A percentile compares a stretch with the other conserved stretches of the same genome.
Evolutionary conservation across 768 basidiomycete species (phyloP).

Genomic region (Tulasnella sp.): DNA sequence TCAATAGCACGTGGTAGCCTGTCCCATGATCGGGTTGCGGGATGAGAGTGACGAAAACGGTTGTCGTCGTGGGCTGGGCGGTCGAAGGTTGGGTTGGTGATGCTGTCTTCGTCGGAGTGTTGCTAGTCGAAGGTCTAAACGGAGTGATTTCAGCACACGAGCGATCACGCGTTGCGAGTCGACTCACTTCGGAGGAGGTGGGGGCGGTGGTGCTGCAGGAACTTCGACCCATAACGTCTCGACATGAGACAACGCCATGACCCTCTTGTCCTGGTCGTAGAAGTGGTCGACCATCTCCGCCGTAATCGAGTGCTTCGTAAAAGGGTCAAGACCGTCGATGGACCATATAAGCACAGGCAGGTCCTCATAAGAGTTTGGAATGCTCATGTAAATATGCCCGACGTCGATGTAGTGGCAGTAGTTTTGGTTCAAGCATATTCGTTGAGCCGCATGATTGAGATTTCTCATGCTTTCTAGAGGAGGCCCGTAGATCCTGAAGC

Average conservation of each 20-base stretch:
- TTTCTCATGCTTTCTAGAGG: background rate
- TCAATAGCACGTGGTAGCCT: too few species aligned
- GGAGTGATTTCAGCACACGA: background rate
- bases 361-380: background rate
- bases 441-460: background rate
- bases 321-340: background rate
- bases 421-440: background rate
- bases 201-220: background rate
- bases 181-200: background rate
- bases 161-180: background rate
- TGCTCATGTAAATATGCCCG: constrained; percentile 2
- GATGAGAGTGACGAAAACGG: background rate
- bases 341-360: background rate
- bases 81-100: background rate
- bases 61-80: background rate
- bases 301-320: background rate
- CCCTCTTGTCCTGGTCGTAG: background rate
- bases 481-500: background rate
- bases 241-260: background rate
- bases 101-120: background rate
- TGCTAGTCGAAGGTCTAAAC: background rate
- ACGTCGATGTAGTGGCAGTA: constrained; percentile 1
- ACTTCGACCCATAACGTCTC: background rate
- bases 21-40: too few species aligned
- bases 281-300: background rate